These are phyloP conservation scores for Akanthomyces muscarius DNA, from an alignment of 2,329 filamentous ascomycete genomes.

Conservation along the genomic window DNA sequence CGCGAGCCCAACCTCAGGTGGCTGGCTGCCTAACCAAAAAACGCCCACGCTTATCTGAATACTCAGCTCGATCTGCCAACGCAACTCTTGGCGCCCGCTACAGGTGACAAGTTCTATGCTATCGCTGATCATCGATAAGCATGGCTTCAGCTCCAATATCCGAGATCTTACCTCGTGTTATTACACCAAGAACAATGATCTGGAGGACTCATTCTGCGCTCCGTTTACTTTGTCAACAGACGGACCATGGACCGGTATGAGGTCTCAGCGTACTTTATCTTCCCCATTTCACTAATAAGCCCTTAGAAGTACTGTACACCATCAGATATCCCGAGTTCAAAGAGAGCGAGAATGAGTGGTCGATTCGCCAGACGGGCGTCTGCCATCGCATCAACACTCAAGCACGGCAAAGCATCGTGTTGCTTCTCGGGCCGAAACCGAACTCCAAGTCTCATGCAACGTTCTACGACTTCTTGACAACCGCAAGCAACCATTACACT, in stretches of 20 bases:
- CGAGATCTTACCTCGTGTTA: conserved; percentile 28
- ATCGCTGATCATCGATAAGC: conserved; percentile 23
- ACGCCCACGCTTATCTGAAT: neutral
- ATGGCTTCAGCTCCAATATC: conserved; percentile 23
- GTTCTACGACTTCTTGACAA: conserved; percentile 18
- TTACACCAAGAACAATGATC: conserved; percentile 25
- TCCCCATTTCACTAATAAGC: neutral
- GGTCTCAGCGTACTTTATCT: neutral
- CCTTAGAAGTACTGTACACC: conserved; percentile 26
- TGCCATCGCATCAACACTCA: conserved; percentile 25
- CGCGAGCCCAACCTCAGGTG: neutral
- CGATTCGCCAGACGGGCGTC: conserved; percentile 27
- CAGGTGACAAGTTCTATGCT: conserved; percentile 26
- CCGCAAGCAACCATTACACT: neutral
- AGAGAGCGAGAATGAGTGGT: conserved; percentile 23
- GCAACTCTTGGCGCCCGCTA: conserved; percentile 27
- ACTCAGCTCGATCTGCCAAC: conserved; percentile 28
- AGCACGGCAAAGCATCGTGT: conserved; percentile 23
- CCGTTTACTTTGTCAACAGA: conserved; percentile 23
- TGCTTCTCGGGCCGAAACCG: conserved; percentile 26
- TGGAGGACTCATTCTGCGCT: conserved; percentile 26
- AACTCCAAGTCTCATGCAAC: conserved; percentile 24
- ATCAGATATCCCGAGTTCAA: conserved; percentile 29
- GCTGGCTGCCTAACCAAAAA: neutral
- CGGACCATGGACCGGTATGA: conserved; percentile 22